Percentiles rank a stretch among this genome's conserved stretches.
Conservation (phyloP, 2,329 filamentous ascomycete species). For the Clarireedia sp. region DNA sequence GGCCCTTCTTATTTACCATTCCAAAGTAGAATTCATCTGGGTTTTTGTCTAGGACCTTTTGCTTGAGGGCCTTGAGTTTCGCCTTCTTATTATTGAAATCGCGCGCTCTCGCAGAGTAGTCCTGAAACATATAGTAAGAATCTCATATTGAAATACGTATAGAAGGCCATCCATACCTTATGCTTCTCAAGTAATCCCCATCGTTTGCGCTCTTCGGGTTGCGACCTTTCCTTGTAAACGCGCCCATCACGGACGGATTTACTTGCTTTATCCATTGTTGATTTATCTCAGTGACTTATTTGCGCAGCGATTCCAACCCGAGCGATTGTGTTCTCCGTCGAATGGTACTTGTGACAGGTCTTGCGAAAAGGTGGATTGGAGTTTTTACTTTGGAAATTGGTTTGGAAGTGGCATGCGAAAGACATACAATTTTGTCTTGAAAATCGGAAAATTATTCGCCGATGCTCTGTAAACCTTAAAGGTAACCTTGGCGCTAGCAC, state of each 20-base stretch:
- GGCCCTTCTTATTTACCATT: conserved; percentile 56
- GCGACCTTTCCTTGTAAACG: conserved; percentile 83
- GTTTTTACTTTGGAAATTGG: no score
- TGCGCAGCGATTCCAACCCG: no score
- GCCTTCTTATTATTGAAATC: conserved; percentile 60
- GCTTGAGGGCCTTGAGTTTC: conserved; percentile 49
- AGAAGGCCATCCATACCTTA: conserved; percentile 49
- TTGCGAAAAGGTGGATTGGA: background rate
- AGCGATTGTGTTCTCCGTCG: background rate
- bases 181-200: conserved; percentile 93
- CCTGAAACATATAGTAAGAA: conserved; percentile 32
- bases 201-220: conserved; percentile 73
- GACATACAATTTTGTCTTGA: background rate
- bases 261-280: conserved; percentile 9
- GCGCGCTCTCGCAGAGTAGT: conserved; percentile 56
- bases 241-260: conserved; percentile 40
- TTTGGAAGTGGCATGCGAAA: background rate
- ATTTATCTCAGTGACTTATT: conserved; percentile 31
- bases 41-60: conserved; percentile 58
- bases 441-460: conserved; percentile 2
- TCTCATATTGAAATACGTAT: background rate
- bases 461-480: background rate
- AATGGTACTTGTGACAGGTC: background rate
- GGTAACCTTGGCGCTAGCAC: conserved; percentile 2
- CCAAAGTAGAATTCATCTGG: conserved; percentile 68